Evolutionary conservation across 768 basidiomycete species (phyloP).

Genomic region (Boletus coccyginus): DNA sequence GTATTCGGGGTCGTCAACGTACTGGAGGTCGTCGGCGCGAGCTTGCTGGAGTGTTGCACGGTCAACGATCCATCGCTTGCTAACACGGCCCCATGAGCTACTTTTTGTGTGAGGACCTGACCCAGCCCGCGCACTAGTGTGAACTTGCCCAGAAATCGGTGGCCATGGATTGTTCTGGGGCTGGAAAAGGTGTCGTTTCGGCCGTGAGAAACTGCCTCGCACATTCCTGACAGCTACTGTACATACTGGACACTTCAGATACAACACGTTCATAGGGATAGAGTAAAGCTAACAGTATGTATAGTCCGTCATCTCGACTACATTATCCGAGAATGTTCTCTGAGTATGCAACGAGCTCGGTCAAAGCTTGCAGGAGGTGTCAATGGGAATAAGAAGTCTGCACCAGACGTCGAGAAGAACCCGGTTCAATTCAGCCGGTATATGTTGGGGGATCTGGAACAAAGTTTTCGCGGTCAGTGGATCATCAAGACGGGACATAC

Average conservation of each 20-base stretch:
- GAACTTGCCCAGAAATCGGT: constrained; percentile 93
- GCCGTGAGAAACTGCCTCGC: too few species aligned
- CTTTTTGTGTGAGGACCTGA: constrained; percentile 4
- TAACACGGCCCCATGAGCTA: constrained; percentile 33
- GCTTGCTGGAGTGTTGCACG: constrained; percentile 70
- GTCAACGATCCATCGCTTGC: constrained; percentile 92
- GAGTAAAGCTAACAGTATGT: background rate
- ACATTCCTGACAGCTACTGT: too few species aligned
- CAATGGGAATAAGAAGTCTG: background rate
- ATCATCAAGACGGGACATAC: too few species aligned
- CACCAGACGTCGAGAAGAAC: constrained; percentile 25
- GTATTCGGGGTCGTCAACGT: constrained; percentile 73
- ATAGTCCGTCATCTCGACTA: background rate
- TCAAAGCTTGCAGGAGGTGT: constrained; percentile 17
- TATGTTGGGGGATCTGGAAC: constrained; percentile 27
- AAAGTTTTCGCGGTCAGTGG: background rate
- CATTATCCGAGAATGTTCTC: background rate
- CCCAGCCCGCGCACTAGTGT: constrained; percentile 60
- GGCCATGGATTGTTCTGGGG: constrained; percentile 50
- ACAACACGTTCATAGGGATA: too few species aligned
- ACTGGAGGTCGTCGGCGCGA: constrained; percentile 73
- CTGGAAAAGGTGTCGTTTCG: background rate
- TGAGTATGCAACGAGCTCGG: background rate
- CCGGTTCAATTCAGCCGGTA: constrained; percentile 24
- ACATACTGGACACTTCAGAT: background rate